phyloP scores from a whole-genome alignment of 129 eudicot genomes.

The carrot (Daucus carota) region DH1_v3.0 NC_030385.2:38794001-38794500 shows the following conservation, averaged over 20 bases:
- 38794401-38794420: not conserved
- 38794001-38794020: too few species aligned
- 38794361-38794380: not conserved
- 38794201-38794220: not conserved
- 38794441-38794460: slow-evolving; percentile 3
- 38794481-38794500: slow-evolving; percentile 19
- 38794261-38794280: not conserved
- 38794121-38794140: not conserved
- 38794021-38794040: too few species aligned
- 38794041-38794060: not conserved
- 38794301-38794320: slow-evolving; percentile 8
- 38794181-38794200: not conserved
- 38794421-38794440: slow-evolving; percentile 18
- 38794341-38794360: not conserved
- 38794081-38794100: not conserved
- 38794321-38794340: slow-evolving; percentile 7
- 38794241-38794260: not conserved
- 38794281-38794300: slow-evolving; percentile 12
- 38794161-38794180: not conserved
- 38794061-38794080: not conserved
- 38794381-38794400: slow-evolving; percentile 3
- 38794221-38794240: not conserved
- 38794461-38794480: slow-evolving; percentile 14
- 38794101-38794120: not conserved
- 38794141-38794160: not conserved